Conservation (phyloP, 176 grass and related monocot genomes). For the Rhynchospora tenuis region DNA sequence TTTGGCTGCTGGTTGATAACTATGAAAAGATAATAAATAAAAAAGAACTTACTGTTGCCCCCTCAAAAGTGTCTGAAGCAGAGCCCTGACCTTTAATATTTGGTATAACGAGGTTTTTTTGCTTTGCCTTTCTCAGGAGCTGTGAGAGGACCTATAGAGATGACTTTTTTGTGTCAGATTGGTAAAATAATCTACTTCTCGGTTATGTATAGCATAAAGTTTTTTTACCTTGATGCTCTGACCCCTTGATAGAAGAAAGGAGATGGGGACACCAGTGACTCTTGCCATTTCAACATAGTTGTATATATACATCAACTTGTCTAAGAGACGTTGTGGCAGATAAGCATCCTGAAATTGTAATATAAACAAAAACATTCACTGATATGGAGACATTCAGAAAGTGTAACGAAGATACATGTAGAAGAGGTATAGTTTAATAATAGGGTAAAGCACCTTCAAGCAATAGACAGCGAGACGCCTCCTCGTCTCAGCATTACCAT, state of each 20-base stretch:
- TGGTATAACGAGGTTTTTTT: constrained; percentile 95
- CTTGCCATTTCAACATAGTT: constrained; percentile 99
- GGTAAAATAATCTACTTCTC: constrained; percentile 6
- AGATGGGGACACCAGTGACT: constrained; percentile 96
- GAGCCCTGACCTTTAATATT: constrained; percentile 91
- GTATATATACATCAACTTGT: constrained; percentile 98
- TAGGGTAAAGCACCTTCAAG: constrained; percentile 45
- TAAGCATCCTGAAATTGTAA: constrained; percentile 77
- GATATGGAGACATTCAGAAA: constrained; percentile 1
- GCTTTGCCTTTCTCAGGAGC: constrained; percentile 84
- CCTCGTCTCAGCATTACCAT: constrained; percentile 89
- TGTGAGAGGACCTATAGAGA: constrained; percentile 85
- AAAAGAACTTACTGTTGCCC: constrained; percentile 86
- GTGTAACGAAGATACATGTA: constrained; percentile 3
- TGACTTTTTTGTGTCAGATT: constrained; percentile 30
- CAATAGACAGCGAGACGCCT: constrained; percentile 95
- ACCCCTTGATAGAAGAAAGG: constrained; percentile 90
- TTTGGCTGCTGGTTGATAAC: neutral
- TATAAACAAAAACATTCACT: constrained; percentile 17
- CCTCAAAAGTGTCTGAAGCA: constrained; percentile 84
- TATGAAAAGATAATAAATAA: neutral
- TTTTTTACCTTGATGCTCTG: constrained; percentile 88
- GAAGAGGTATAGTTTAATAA: neutral
- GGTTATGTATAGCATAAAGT: neutral
- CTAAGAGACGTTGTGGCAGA: constrained; percentile 88